Percentiles rank a stretch among this genome's conserved stretches.
phyloP scores from a whole-genome alignment of 1,284 basidiomycete species.

The Cystobasidium slooffiae region DNA sequence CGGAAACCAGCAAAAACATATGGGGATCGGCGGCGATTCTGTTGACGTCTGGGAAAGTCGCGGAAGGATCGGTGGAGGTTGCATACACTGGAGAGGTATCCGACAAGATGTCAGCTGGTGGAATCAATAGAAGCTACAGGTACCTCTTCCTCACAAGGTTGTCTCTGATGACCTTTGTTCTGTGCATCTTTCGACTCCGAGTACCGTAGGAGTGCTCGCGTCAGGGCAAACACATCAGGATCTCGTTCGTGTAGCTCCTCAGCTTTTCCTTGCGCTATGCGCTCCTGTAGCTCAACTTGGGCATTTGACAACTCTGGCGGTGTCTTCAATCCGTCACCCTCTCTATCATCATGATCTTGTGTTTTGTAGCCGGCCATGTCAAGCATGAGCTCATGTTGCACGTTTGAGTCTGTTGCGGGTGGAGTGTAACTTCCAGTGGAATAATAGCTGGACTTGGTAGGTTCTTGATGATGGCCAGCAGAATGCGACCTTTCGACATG shows the following conservation, averaged over 20 bases:
- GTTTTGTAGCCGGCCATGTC: constrained; percentile 61
- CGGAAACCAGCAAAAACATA: constrained; percentile 60
- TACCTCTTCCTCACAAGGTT: background rate
- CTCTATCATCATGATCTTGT: constrained; percentile 43
- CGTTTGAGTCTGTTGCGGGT: background rate
- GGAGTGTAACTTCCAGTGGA: constrained; percentile 15
- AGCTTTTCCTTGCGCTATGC: constrained; percentile 3
- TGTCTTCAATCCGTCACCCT: constrained; percentile 36
- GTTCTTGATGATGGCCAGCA: constrained; percentile 8
- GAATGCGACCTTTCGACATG: background rate
- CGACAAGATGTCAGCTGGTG: background rate
- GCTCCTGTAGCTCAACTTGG: background rate
- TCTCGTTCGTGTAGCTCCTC: constrained; percentile 46
- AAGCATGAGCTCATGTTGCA: constrained; percentile 60
- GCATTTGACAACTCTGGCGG: constrained; percentile 17
- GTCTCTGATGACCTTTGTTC: constrained; percentile 2
- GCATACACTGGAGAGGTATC: constrained; percentile 6
- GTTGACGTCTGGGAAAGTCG: background rate
- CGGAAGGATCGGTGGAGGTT: constrained; percentile 2
- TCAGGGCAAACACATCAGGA: constrained; percentile 51
- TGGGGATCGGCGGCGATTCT: constrained; percentile 58
- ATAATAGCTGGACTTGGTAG: constrained; percentile 26
- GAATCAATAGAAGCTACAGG: background rate
- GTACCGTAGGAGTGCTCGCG: constrained; percentile 51
- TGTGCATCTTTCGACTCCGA: constrained; percentile 52